These are phyloP conservation scores for Zasmidium citrigriseum DNA, from an alignment of 2,329 filamentous ascomycete genomes.

Conservation along the genomic window DNA sequence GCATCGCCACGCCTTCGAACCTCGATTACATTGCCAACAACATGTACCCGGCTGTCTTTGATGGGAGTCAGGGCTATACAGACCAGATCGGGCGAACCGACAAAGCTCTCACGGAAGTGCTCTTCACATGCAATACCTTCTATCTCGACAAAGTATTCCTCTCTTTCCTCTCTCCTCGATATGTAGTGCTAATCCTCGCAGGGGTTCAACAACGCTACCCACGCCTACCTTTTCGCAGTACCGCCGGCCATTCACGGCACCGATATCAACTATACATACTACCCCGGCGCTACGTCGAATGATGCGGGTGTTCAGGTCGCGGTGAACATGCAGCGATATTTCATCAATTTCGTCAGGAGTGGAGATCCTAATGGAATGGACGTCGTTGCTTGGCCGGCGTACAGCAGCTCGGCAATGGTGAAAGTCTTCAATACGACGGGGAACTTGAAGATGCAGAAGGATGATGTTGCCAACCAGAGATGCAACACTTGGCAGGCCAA, in stretches of 20 bases:
- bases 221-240: slow-evolving; percentile 56
- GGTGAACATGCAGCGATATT: slow-evolving; percentile 48
- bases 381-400: slow-evolving; percentile 49
- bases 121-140: slow-evolving; percentile 54
- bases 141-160: slow-evolving; percentile 49
- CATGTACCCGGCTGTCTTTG: slow-evolving; percentile 54
- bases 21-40: slow-evolving; percentile 45
- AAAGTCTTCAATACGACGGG: slow-evolving; percentile 40
- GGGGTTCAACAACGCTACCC: slow-evolving; percentile 43
- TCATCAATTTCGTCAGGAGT: slow-evolving; percentile 44
- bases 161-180: too few species aligned
- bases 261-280: slow-evolving; percentile 57
- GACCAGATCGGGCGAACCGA: slow-evolving; percentile 45
- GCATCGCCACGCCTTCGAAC: slow-evolving; percentile 39
- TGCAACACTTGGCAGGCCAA: slow-evolving; percentile 58
- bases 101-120: slow-evolving; percentile 46
- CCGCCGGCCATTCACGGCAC: slow-evolving; percentile 56
- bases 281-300: slow-evolving; percentile 35
- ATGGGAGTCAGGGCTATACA: slow-evolving; percentile 49
- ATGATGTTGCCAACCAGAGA: slow-evolving; percentile 50
- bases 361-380: slow-evolving; percentile 41
- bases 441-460: slow-evolving; percentile 35
- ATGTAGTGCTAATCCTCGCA: neutral
- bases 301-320: slow-evolving; percentile 32
- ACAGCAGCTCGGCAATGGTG: slow-evolving; percentile 47